Conservation (phyloP, 164 flowering plant genomes). For the Hamamelis virginiana region DNA sequence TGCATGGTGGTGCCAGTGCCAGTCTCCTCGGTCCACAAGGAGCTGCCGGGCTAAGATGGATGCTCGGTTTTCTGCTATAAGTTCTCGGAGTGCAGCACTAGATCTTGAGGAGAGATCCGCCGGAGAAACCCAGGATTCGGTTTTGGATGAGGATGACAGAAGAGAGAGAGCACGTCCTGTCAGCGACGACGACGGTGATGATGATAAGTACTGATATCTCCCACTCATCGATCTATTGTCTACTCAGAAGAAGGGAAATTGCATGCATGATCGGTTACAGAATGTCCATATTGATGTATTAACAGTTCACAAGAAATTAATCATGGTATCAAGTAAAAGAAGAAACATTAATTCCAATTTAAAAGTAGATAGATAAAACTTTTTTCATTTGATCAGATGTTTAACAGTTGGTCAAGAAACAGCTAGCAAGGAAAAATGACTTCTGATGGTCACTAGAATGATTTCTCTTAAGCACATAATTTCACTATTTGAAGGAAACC, state of each 20-base stretch:
- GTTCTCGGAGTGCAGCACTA: conserved; percentile 68
- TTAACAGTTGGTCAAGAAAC: no score
- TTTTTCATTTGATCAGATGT: no score
- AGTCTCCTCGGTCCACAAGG: conserved; percentile 26
- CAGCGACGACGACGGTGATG: no score
- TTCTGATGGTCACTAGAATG: no score
- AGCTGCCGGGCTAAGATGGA: conserved; percentile 50
- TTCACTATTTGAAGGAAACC: no score
- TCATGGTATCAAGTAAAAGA: no score
- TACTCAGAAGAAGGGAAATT: not conserved
- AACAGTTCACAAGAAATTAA: no score
- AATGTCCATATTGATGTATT: not conserved
- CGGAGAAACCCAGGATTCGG: conserved; percentile 31
- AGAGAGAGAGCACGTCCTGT: conserved; percentile 79
- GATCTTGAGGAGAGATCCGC: conserved; percentile 51
- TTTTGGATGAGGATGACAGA: conserved; percentile 71
- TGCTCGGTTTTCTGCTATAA: conserved; percentile 71
- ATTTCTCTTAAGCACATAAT: no score
- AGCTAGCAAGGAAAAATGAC: no score
- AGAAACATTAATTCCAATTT: no score
- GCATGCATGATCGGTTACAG: not conserved
- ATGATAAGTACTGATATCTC: conserved; percentile 34
- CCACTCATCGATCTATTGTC: conserved; percentile 27
- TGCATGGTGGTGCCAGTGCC: conserved; percentile 19
- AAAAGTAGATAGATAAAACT: no score